Base-by-base conservation (phyloP, 805 yeast genomes). In the Saccharomyces mikatae region DNA sequence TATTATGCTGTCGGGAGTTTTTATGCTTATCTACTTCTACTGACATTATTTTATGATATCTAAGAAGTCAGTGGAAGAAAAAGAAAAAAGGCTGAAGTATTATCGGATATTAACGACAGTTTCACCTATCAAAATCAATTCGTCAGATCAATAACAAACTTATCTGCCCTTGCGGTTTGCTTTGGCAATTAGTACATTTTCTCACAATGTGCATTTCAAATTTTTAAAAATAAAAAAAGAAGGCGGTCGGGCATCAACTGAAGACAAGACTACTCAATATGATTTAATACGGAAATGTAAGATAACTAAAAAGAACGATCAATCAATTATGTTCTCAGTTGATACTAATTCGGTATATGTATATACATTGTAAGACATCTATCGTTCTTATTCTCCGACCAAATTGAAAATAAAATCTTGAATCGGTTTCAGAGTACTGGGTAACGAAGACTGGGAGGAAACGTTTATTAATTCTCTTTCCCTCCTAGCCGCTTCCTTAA, bases 401-500 rank as follows among this genome's bases (percentile, higher is more conserved):
- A 70, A 32, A 46, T 62, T 61, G 52, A 66, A 73, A 47, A 70
- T 58, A 41, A 58, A 61, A 17, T 65, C 62, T 59, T 71, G 68
- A 24, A 71, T 66, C 30, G 64, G 60, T 44, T 60, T 60, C 47
- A 73, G 55, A 14, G 51, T 56, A 9, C 49, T 48, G 3, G 70
- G 60, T 11, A 66, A 47, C 17, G 36, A 32, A 8, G 50, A 50
- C n/a, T 51, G 32, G 1, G 41, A 24, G 13, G 46, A 41, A 24
- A 31, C 41, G 5, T 27, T 26, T 49, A 41, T 29, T 29, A 11
- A 24, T 21, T 21, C 26, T 46, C 29, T 17, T 32, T 32, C 51
- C 24, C 11, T 49, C 29, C 10, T 41, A 11, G 70, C 71, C 13
- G 75, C 72, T 46, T 71, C 71, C 60, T 68, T 77, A 67, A 83